Percentiles rank a stretch among this genome's conserved stretches.
Conservation (phyloP, 106 monocot species). For the Dendrobium nobile region DNA sequence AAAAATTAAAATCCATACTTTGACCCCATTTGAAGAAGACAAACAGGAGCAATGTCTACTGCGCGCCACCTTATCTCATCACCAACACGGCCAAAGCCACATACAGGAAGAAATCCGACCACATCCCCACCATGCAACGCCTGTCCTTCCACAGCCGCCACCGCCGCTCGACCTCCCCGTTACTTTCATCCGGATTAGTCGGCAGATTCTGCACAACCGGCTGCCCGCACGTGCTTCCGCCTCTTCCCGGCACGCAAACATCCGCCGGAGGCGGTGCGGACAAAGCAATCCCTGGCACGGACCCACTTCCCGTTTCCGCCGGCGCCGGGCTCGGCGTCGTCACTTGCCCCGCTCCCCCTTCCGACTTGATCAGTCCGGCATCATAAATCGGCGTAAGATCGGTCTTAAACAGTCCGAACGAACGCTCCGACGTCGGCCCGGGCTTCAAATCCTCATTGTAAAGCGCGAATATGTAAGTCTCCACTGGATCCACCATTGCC, state of each 20-base stretch:
- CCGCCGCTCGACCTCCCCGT: neutral
- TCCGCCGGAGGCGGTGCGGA: neutral
- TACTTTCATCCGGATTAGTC: neutral
- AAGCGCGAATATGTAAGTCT: constrained; percentile 44
- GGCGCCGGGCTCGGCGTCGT: neutral
- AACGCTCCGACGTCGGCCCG: constrained; percentile 40
- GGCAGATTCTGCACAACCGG: neutral
- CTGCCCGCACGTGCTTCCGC: neutral
- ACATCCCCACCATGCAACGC: neutral
- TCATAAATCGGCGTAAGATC: constrained; percentile 31
- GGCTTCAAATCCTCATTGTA: constrained; percentile 57
- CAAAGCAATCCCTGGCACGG: neutral
- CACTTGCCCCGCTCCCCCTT: neutral
- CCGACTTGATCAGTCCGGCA: constrained; percentile 16
- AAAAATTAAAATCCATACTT: no score
- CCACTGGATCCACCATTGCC: constrained; percentile 19
- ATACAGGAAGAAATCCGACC: neutral
- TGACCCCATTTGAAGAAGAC: no score
- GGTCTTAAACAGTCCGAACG: constrained; percentile 32
- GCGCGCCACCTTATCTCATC: neutral
- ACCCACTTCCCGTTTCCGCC: neutral
- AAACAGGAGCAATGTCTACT: no score
- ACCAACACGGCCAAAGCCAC: neutral
- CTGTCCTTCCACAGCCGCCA: neutral
- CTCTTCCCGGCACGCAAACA: neutral